Conservation (phyloP, 495 filamentous ascomycete species). For the Annulohypoxylon maeteangense region DNA sequence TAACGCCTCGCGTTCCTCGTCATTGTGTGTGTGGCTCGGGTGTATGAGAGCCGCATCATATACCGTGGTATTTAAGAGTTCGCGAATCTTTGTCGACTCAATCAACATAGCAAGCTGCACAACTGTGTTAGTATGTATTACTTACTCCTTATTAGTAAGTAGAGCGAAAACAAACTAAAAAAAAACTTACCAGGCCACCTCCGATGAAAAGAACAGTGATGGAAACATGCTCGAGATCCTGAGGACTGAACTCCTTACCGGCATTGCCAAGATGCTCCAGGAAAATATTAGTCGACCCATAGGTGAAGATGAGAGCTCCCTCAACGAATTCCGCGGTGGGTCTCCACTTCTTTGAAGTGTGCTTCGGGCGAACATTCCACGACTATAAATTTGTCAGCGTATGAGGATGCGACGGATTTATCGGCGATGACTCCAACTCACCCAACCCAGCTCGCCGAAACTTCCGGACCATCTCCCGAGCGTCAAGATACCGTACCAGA, state of each 20-base stretch:
- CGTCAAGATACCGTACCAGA: slow-evolving; percentile 90
- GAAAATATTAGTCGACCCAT: slow-evolving; percentile 91
- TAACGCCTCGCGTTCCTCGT: slow-evolving; percentile 62
- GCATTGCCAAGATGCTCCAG: slow-evolving; percentile 84
- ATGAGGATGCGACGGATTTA: slow-evolving; percentile 8
- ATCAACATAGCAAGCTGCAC: slow-evolving; percentile 88
- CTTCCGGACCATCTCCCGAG: slow-evolving; percentile 90
- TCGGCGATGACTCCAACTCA: slow-evolving; percentile 44
- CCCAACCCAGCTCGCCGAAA: slow-evolving; percentile 92
- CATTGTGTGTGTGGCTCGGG: slow-evolving; percentile 48
- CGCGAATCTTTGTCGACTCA: slow-evolving; percentile 77
- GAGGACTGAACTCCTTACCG: slow-evolving; percentile 75
- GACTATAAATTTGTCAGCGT: slow-evolving; percentile 57
- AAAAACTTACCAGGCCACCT: slow-evolving; percentile 78
- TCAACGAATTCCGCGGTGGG: slow-evolving; percentile 89
- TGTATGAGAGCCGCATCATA: slow-evolving; percentile 51
- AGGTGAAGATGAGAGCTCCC: slow-evolving; percentile 86
- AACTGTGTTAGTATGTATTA: slow-evolving; percentile 36
- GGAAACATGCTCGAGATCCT: slow-evolving; percentile 91
- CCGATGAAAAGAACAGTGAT: slow-evolving; percentile 96
- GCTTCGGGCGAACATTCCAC: slow-evolving; percentile 86
- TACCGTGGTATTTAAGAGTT: slow-evolving; percentile 74
- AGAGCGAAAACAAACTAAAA: no score
- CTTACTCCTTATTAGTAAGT: not conserved
- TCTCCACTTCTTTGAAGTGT: slow-evolving; percentile 69